Evolutionary conservation across 495 filamentous ascomycete species (phyloP).

Genomic region (Daldinia concentrica): DNA sequence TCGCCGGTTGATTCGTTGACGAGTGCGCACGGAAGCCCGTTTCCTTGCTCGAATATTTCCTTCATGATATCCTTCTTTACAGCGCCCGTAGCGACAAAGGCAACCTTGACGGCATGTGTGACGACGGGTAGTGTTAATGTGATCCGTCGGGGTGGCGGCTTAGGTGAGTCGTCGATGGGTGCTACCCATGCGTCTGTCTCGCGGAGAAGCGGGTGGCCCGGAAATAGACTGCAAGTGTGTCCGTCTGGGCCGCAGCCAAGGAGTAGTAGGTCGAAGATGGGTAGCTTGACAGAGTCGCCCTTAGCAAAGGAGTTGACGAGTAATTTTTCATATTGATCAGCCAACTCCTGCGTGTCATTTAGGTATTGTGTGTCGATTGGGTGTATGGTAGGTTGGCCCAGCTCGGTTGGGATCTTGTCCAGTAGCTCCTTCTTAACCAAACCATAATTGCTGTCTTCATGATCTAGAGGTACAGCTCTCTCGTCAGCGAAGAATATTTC

Average conservation of each 20-base stretch:
- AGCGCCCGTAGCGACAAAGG: slow-evolving; percentile 88
- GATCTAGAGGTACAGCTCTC: slow-evolving; percentile 89
- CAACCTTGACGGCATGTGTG: slow-evolving; percentile 81
- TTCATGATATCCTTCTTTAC: slow-evolving; percentile 92
- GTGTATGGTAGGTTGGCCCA: slow-evolving; percentile 74
- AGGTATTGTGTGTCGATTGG: slow-evolving; percentile 77
- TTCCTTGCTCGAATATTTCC: slow-evolving; percentile 82
- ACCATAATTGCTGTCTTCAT: slow-evolving; percentile 92
- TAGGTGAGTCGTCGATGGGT: slow-evolving; percentile 89
- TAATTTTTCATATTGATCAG: slow-evolving; percentile 91
- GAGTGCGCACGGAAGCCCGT: slow-evolving; percentile 84
- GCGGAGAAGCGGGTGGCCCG: slow-evolving; percentile 83
- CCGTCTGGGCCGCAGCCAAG: slow-evolving; percentile 95
- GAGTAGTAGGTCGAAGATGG: slow-evolving; percentile 92
- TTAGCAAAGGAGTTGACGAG: slow-evolving; percentile 84
- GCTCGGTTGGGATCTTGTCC: slow-evolving; percentile 77
- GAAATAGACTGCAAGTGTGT: slow-evolving; percentile 97
- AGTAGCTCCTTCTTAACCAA: slow-evolving; percentile 87
- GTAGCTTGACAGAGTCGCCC: slow-evolving; percentile 87
- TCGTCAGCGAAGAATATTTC: slow-evolving; percentile 99
- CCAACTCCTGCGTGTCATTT: slow-evolving; percentile 87
- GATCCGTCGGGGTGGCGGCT: slow-evolving; percentile 90
- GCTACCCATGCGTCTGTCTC: slow-evolving; percentile 94
- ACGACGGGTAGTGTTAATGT: slow-evolving; percentile 92
- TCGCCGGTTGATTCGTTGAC: slow-evolving; percentile 85